Base-by-base conservation (phyloP, 116 monocot genomes). In the Iris pallida region DNA sequence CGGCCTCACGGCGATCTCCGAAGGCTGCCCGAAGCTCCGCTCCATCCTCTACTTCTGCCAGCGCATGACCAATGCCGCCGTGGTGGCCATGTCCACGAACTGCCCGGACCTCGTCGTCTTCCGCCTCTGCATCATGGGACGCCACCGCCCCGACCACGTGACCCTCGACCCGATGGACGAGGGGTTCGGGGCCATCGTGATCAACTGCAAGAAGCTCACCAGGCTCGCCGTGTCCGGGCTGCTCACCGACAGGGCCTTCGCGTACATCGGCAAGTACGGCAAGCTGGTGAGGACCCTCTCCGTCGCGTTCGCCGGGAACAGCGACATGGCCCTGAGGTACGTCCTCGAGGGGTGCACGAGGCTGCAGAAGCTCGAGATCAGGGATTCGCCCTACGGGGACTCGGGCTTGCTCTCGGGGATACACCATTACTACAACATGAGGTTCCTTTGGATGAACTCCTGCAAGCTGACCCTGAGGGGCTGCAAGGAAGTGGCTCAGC, bases 361-460 rank as follows among this genome's bases (percentile, higher is more conserved):
- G 14, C 63, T 94, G 73, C 83, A 88, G 74, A 94, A 94, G 73
- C 90, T 94, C 18, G 94, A 94, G 73, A 83, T 94, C 71, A 87
- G 94, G 67, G 94, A 94, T 64, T 77, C 88, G 65, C 94, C 94
- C 7, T 94, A 85, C 52, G 83, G 94, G 0, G 88, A 94, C 48
- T 8, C 67, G 4, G 87, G 75, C 10, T 53, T 94, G 63, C 79
- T 88, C 40, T 90, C 90, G 2, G 94, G 94, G 19, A 55, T 94
- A 6, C 81, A 83, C 55, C 85, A 81, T 71, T 94, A 85, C 75
- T 90, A 90, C 56, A 88, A 88, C 75, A 94, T 94, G 94, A 85
- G 94, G 71, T 94, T 90, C 63, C 54, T 94, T 40, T 94, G 94
- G 94, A 94, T 94, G 94, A 85, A 85, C 19, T 74, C 87, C 0